These are phyloP conservation scores for Aureobasidium melanogenum DNA, from an alignment of 2,329 filamentous ascomycete genomes.

Conservation along the genomic window DNA sequence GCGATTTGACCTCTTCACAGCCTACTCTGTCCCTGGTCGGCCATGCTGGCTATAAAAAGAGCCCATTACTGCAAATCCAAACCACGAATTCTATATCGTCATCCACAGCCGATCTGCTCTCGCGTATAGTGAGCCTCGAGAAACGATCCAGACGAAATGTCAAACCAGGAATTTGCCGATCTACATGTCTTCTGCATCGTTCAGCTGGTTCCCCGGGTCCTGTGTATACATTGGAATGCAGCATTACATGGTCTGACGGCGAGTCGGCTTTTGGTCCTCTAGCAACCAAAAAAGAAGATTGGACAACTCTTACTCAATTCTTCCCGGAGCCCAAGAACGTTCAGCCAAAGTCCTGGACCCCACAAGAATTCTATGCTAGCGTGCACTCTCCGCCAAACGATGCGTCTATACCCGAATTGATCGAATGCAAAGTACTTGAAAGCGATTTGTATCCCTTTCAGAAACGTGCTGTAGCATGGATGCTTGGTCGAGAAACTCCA, in stretches of 20 bases:
- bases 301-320: constrained; percentile 13
- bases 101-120: neutral
- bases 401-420: constrained; percentile 9
- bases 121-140: neutral
- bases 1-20: neutral
- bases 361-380: constrained; percentile 59
- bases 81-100: neutral
- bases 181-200: constrained; percentile 1
- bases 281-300: constrained; percentile 14
- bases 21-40: neutral
- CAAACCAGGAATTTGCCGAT: neutral
- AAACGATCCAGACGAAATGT: constrained; percentile 1
- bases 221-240: constrained; percentile 11
- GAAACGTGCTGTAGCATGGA: constrained; percentile 60
- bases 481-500: constrained; percentile 51
- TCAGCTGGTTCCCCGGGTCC: neutral
- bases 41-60: neutral
- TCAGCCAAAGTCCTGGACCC: constrained; percentile 29
- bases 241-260: constrained; percentile 23
- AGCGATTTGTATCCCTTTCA: constrained; percentile 60
- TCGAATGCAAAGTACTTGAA: constrained; percentile 19
- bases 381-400: constrained; percentile 52
- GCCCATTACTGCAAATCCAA: neutral
- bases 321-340: constrained; percentile 17
- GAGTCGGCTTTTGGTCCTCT: constrained; percentile 24